Evolutionary conservation across 2,329 filamentous ascomycete species (phyloP).

Genomic region (Exophiala mesophila): DNA sequence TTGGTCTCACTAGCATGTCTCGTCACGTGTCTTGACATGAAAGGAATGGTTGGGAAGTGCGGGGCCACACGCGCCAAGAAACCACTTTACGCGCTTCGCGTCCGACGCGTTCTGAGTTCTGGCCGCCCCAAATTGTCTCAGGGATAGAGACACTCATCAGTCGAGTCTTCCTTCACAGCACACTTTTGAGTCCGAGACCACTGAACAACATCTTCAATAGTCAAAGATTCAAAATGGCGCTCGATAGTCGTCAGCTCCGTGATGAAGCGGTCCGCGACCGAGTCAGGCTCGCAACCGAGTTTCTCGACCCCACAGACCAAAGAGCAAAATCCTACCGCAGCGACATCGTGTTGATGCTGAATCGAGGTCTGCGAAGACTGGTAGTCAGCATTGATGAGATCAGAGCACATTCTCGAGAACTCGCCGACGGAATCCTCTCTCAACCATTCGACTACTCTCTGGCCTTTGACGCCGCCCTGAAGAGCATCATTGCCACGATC

Average conservation of each 20-base stretch:
- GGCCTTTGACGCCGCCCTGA: constrained; percentile 86
- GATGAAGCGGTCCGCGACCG: constrained; percentile 82
- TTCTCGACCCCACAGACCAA: constrained; percentile 67
- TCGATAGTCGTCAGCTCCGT: constrained; percentile 59
- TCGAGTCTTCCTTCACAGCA: too few relatives aligned
- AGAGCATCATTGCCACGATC: constrained; percentile 77
- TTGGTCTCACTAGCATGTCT: too few relatives aligned
- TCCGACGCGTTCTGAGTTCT: neutral
- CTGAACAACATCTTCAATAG: too few relatives aligned
- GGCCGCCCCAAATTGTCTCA: neutral
- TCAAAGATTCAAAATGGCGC: constrained; percentile 26
- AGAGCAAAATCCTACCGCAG: constrained; percentile 67
- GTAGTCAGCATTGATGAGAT: constrained; percentile 84
- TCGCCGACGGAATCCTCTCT: constrained; percentile 73
- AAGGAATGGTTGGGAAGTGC: neutral
- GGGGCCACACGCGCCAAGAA: constrained; percentile 5
- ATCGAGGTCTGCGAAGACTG: constrained; percentile 55
- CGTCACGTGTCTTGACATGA: neutral
- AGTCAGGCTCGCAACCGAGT: constrained; percentile 82
- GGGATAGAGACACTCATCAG: too few relatives aligned
- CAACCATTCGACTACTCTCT: constrained; percentile 82
- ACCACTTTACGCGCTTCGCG: constrained; percentile 9
- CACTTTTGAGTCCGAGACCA: too few relatives aligned
- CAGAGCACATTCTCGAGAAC: constrained; percentile 75
- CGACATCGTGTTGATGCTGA: constrained; percentile 75